phyloP scores from a whole-genome alignment of 2,329 filamentous ascomycete genomes.

The Tolypocladium nubicola region DNA sequence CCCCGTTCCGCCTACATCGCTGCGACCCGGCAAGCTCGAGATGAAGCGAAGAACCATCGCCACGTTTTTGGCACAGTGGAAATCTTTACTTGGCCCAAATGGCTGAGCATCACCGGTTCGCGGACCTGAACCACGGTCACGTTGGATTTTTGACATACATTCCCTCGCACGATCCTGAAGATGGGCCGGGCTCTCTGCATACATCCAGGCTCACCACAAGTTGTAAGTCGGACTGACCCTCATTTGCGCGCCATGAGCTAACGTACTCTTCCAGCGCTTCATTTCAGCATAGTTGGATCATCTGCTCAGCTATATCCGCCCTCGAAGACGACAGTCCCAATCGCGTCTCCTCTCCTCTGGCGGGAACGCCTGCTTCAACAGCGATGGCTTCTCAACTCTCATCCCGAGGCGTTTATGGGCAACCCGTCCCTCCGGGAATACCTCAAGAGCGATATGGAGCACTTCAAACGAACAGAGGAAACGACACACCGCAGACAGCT shows the following conservation, averaged over 20 bases:
- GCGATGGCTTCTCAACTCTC: slow-evolving; percentile 38
- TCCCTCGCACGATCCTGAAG: slow-evolving; percentile 10
- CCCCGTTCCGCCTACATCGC: background rate
- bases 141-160: slow-evolving; percentile 22
- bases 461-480: slow-evolving; percentile 16
- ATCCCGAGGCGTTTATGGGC: slow-evolving; percentile 39
- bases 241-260: background rate
- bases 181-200: slow-evolving; percentile 17
- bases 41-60: slow-evolving; percentile 21
- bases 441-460: slow-evolving; percentile 25
- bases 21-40: slow-evolving; percentile 9
- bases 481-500: slow-evolving; percentile 18
- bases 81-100: slow-evolving; percentile 22
- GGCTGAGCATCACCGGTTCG: slow-evolving; percentile 22
- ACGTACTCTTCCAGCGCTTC: slow-evolving; percentile 13
- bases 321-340: slow-evolving; percentile 14
- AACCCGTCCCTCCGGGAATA: slow-evolving; percentile 18
- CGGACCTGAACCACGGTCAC: slow-evolving; percentile 21
- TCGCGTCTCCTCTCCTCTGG: slow-evolving; percentile 15
- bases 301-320: slow-evolving; percentile 22
- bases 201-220: slow-evolving; percentile 18
- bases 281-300: slow-evolving; percentile 20
- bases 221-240: slow-evolving; percentile 5
- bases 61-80: slow-evolving; percentile 15
- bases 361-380: slow-evolving; percentile 24